Evolutionary conservation across 495 filamentous ascomycete genomes (phyloP), one percentile per base, ranked within the genome.

Genomic region (Immersiella caudata): DNA sequence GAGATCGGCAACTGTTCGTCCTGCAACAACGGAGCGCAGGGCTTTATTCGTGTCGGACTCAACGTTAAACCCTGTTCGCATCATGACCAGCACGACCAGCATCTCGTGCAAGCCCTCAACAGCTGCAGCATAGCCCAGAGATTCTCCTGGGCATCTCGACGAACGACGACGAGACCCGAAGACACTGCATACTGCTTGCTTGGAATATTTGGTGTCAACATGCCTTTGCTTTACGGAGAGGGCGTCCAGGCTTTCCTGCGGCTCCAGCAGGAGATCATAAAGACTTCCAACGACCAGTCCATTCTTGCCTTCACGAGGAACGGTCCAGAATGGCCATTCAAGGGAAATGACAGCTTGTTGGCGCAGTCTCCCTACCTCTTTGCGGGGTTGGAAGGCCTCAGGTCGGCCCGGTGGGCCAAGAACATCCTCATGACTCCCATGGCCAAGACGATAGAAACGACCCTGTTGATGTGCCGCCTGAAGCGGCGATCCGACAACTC

Each of bases 191-290:
- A 74, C 26, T 73, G 73, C 57, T 29, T 74, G 20, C 56, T 74
- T 9, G 73, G 73, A 0, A 26, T 74, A 4, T 69, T 74, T 36
- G 61, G 54, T 27, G 65, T 75, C n/a, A 65, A 68, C 55, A 69
- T 75, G 68, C 67, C 72, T 0, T 57, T 74, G 24, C 59, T 74
- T n/a, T 74, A 72, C 25, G 72, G 70, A n/a, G 70, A 74, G 59
- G 68, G 68, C 9, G n/a, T 24, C 8, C 66, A 60, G 35, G 73
- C 70, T 8, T 75, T 73, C 58, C 27, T 56, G 46, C 35, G 71
- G 33, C 64, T 73, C 16, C 73, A 75, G 49, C 18, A 69, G 16
- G 73, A 66, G 36, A 68, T 75, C 57, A 60, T 73, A 52, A 12
- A 46, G 2, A 29, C 29, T 25, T 65, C 57, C 14, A 20, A 62